Conservation (phyloP, 441 rosid species). For the Eutrema salsugineum region DNA sequence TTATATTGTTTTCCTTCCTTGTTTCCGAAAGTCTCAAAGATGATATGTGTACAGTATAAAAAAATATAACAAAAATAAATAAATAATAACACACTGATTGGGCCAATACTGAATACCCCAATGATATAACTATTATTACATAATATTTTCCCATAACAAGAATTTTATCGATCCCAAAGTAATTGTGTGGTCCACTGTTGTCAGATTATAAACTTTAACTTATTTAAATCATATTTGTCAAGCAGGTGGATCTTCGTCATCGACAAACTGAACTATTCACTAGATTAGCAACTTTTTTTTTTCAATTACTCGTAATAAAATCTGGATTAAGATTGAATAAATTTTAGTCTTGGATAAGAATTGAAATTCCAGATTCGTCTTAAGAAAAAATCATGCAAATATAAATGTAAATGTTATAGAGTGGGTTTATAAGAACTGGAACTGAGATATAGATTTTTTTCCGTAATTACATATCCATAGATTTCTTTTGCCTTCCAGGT, state of each 20-base stretch:
- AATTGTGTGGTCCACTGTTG: conserved; percentile 15
- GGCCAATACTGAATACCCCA: neutral
- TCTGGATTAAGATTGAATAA: neutral
- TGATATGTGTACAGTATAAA: too few species aligned
- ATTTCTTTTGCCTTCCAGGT: too few species aligned
- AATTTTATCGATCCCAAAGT: neutral
- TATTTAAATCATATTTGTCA: neutral
- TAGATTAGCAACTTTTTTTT: neutral
- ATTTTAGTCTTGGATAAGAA: neutral
- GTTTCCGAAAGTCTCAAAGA: neutral
- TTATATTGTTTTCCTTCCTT: neutral
- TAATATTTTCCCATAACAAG: neutral
- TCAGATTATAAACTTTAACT: conserved; percentile 6
- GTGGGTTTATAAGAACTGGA: too few species aligned
- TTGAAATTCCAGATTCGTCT: neutral
- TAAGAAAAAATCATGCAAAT: neutral
- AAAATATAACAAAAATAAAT: too few species aligned
- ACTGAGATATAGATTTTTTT: neutral
- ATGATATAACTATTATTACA: conserved; percentile 9
- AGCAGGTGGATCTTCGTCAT: neutral
- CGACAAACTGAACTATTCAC: neutral
- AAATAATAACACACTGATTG: neutral
- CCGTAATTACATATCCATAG: neutral
- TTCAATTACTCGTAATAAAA: neutral
- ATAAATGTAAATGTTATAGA: too few species aligned